A percentile compares a stretch with the other conserved stretches of the same genome.
These are phyloP conservation scores for Monascus ruber DNA, from an alignment of 2,329 filamentous ascomycete species.

Conservation along the genomic window DNA sequence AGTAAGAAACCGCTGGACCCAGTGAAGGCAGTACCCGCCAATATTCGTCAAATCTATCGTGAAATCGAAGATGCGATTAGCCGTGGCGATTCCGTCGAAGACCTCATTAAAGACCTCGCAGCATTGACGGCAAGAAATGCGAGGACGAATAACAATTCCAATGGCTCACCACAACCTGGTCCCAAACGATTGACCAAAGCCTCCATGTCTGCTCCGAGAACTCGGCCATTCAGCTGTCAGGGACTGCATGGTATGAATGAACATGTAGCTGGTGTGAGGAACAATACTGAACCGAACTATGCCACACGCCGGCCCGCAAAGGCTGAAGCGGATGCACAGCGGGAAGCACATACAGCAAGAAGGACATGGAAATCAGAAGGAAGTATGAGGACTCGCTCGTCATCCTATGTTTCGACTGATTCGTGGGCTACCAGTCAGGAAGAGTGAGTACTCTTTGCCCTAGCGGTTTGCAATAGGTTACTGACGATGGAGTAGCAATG, in stretches of 20 bases:
- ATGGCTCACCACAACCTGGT: conserved; percentile 1
- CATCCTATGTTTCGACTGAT: conserved; percentile 10
- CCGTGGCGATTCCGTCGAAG: conserved; percentile 15
- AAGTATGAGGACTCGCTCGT: conserved; percentile 2
- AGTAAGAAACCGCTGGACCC: background rate
- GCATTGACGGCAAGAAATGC: conserved; percentile 7
- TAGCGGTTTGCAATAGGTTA: no score
- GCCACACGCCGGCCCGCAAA: background rate
- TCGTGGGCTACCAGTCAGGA: conserved; percentile 13
- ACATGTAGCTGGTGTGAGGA: background rate
- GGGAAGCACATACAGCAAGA: conserved; percentile 1
- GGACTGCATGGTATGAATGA: background rate
- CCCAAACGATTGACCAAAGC: background rate
- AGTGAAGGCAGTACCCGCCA: conserved; percentile 5
- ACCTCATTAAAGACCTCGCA: conserved; percentile 18
- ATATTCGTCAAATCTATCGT: conserved; percentile 17
- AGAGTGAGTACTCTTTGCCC: conserved; percentile 8
- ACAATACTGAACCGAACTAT: background rate
- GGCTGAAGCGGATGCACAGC: background rate
- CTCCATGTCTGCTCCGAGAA: background rate
- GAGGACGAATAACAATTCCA: conserved; percentile 3
- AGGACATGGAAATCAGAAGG: conserved; percentile 10
- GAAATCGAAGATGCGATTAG: conserved; percentile 19
- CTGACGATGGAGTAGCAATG: no score
- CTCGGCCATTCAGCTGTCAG: background rate